Conservation (phyloP, 176 grass and related monocot species). For the Leersia perrieri region DNA sequence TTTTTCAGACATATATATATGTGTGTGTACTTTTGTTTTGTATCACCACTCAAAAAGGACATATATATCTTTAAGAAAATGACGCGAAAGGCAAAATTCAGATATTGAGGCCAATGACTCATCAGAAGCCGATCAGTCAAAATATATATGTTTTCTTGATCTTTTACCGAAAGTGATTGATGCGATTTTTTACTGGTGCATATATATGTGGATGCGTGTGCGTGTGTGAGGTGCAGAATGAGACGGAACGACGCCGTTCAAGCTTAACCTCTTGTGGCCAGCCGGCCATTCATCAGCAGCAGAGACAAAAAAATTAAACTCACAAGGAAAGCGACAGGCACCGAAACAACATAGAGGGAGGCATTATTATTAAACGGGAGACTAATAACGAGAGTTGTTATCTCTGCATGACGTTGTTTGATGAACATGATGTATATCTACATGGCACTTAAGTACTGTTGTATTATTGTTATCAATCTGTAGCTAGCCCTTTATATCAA, state of each 20-base stretch:
- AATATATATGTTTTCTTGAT: background rate
- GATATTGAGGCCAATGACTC: background rate
- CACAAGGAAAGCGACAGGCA: conserved; percentile 34
- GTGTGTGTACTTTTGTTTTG: background rate
- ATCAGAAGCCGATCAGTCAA: background rate
- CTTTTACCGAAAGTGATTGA: background rate
- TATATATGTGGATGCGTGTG: background rate
- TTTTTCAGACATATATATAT: background rate
- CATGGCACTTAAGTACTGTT: background rate
- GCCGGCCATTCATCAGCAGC: background rate
- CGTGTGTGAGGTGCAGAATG: conserved; percentile 7
- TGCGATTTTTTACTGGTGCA: conserved; percentile 5
- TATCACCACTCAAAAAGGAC: background rate
- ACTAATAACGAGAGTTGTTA: background rate
- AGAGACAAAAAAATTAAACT: background rate
- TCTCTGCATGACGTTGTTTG: conserved; percentile 44
- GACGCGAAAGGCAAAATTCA: background rate
- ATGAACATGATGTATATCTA: conserved; percentile 7
- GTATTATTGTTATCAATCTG: background rate
- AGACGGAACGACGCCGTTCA: background rate
- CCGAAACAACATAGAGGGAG: background rate
- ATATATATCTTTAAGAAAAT: background rate
- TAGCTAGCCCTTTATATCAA: background rate
- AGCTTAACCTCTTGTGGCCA: conserved; percentile 6
- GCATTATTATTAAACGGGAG: background rate